Conservation (phyloP, 225 moss, liverwort and hornwort genomes). For the Polytrichum formosum region DNA sequence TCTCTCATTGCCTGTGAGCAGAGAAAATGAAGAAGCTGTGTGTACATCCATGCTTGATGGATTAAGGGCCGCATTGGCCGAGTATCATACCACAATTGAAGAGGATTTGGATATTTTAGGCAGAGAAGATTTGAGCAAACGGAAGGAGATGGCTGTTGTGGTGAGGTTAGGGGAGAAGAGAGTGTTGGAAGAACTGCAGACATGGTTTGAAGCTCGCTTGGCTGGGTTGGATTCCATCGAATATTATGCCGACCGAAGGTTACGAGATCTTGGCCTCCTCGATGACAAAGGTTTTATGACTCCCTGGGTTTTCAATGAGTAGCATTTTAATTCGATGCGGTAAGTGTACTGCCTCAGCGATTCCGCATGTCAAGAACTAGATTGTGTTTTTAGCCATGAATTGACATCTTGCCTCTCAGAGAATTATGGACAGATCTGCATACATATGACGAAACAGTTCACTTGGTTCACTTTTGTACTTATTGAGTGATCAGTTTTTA, state of each 20-base stretch:
- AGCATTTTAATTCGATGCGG: neutral
- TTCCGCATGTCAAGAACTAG: too few species aligned
- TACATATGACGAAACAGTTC: too few species aligned
- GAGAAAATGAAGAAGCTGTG: constrained; percentile 84
- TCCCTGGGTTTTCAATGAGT: constrained; percentile 82
- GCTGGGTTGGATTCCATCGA: constrained; percentile 72
- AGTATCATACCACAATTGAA: constrained; percentile 63
- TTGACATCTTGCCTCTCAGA: too few species aligned
- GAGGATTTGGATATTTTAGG: constrained; percentile 69
- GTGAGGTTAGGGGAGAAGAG: constrained; percentile 94
- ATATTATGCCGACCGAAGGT: constrained; percentile 89
- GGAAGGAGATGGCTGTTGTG: constrained; percentile 67
- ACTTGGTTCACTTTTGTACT: too few species aligned
- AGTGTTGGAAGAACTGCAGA: constrained; percentile 86
- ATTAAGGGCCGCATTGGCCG: constrained; percentile 63
- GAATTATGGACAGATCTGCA: too few species aligned
- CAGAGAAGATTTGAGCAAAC: constrained; percentile 35
- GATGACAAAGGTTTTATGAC: constrained; percentile 95
- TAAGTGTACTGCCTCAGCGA: too few species aligned
- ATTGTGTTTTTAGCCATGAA: too few species aligned
- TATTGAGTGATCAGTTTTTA: too few species aligned
- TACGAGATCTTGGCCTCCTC: constrained; percentile 81
- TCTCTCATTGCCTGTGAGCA: constrained; percentile 75
- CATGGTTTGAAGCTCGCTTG: constrained; percentile 87
- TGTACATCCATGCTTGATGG: constrained; percentile 87